Conservation (phyloP, 345 rosid species). For the Sapria himalayana region DNA sequence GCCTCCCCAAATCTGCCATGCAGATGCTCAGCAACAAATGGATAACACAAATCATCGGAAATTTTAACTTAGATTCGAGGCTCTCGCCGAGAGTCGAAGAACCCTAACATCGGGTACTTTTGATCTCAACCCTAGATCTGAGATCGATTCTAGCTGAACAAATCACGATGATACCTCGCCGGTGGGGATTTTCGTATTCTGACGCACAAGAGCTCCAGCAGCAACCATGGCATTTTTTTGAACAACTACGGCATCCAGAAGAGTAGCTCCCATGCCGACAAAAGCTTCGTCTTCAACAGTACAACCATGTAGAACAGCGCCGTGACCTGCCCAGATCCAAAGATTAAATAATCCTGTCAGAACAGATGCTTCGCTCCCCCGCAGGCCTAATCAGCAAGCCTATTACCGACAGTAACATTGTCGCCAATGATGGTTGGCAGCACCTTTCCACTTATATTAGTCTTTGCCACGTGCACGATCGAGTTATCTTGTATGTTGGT, state of each 20-base stretch:
- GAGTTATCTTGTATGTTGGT: slow-evolving; percentile 97
- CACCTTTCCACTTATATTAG: slow-evolving; percentile 84
- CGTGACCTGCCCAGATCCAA: slow-evolving; percentile 44
- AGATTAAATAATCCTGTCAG: slow-evolving; percentile 8
- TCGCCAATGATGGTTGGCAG: slow-evolving; percentile 70
- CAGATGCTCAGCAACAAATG: too few species aligned
- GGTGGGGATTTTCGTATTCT: slow-evolving; percentile 63
- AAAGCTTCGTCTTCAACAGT: slow-evolving; percentile 80
- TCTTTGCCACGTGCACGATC: slow-evolving; percentile 87
- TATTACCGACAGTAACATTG: slow-evolving; percentile 87
- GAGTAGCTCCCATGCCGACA: slow-evolving; percentile 84
- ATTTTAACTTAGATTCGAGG: too few species aligned
- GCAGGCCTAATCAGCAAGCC: too few species aligned
- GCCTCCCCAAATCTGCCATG: slow-evolving; percentile 79
- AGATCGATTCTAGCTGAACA: too few species aligned
- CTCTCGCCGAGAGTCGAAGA: too few species aligned
- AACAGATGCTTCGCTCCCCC: too few species aligned
- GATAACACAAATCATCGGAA: too few species aligned
- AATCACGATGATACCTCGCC: too few species aligned
- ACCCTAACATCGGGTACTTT: too few species aligned
- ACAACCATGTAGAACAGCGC: slow-evolving; percentile 94
- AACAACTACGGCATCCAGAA: slow-evolving; percentile 79
- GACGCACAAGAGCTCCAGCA: slow-evolving; percentile 92
- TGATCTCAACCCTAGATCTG: too few species aligned
- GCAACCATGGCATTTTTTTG: slow-evolving; percentile 85